phyloP scores from a whole-genome alignment of 345 rosid genomes.

The Hypericum perforatum region DNA sequence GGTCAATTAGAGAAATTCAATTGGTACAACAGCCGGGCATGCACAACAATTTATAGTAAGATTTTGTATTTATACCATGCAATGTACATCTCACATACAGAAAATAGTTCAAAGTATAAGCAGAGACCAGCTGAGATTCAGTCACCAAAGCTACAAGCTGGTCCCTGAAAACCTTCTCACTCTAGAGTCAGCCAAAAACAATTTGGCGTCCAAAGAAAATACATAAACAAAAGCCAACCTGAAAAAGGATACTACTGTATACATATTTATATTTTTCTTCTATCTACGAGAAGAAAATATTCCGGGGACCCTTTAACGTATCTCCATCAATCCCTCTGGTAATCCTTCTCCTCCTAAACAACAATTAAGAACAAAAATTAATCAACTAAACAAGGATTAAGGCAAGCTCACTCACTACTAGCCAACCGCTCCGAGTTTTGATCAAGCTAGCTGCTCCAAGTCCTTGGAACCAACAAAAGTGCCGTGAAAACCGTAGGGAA shows the following conservation, averaged over 20 bases:
- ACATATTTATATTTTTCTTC: background rate
- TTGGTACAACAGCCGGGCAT: no score
- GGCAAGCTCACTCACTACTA: background rate
- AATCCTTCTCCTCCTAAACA: slow-evolving; percentile 27
- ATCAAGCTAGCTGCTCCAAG: slow-evolving; percentile 37
- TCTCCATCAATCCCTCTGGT: slow-evolving; percentile 63
- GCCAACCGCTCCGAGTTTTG: background rate
- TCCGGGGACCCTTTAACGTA: slow-evolving; percentile 48
- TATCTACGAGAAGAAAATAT: slow-evolving; percentile 27
- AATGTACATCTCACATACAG: background rate
- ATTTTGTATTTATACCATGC: no score
- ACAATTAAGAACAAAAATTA: background rate
- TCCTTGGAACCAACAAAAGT: slow-evolving; percentile 51
- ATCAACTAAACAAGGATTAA: background rate
- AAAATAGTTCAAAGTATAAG: slow-evolving; percentile 34
- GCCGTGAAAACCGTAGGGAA: slow-evolving; percentile 86
- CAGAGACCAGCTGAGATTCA: slow-evolving; percentile 69
- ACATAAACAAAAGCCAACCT: slow-evolving; percentile 13
- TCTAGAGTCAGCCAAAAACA: no score
- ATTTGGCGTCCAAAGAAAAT: background rate
- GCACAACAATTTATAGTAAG: no score
- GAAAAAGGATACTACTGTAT: slow-evolving; percentile 4
- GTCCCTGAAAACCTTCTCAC: slow-evolving; percentile 31
- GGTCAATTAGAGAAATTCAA: no score
- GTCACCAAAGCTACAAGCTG: slow-evolving; percentile 56